Base-by-base conservation (phyloP, 768 basidiomycete genomes). In the Neoboletus brunneissimus region DNA sequence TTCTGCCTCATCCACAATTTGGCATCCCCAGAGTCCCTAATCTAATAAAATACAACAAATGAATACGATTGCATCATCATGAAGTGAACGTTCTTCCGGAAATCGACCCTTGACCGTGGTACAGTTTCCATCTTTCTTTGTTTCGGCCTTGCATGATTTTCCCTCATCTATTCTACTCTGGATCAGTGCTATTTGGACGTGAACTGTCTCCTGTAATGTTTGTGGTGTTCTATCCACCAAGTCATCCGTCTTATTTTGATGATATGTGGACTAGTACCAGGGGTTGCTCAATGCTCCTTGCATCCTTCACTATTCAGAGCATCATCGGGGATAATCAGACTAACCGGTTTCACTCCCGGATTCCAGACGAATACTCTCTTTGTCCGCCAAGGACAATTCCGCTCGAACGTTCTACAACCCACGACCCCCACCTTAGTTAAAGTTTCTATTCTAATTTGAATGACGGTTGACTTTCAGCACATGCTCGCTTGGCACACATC, bases 1-100 rank as follows among this genome's bases (percentile, higher is more conserved):
- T 62, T 44, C 58, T 53, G 27, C 53, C 58, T 44, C 61, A 47
- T 56, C 59, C 32, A n/a, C 55, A 40, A 48, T 49, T 41, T 57
- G 47, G 51, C 60, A 53, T 44, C 45, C 46, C 56, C 45, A 27
- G 51, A 53, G 18, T 44, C 43, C 35, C n/a, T n/a, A n/a, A n/a
- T 22, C 27, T 58, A 54, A 66, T 63, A 27, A 40, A 55, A 49
- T 54, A 54, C 56, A 34, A 43, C 61, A 38, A 49, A 53, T 54
- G 58, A 49, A 54, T 53, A 43, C 37, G 31, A 5, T 61, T 53
- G 44, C 51, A 48, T 61, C 48, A 18, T 56, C 52, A 38, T 55
- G 53, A 49, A 59, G 42, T 49, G 45, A 44, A 54, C n/a, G n/a
- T 38, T 32, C 18, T 6, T 50, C 44, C 13, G 20, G 43, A 48